Percentiles rank a stretch among this genome's conserved stretches.
Conservation (phyloP, 306 rosid species). For the Argentina anserina region DNA sequence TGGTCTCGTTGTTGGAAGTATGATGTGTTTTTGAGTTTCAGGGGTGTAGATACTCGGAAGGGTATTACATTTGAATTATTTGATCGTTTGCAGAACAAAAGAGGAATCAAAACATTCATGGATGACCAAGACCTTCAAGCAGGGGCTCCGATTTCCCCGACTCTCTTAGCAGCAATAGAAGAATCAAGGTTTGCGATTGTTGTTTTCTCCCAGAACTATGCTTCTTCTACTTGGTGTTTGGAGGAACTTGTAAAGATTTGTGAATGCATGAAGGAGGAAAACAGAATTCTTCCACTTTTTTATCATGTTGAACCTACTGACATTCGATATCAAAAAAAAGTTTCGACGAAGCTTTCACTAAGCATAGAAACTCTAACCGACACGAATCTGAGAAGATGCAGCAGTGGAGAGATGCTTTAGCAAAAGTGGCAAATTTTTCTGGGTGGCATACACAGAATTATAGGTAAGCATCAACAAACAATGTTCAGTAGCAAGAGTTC, state of each 20-base stretch:
- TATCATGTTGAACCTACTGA: neutral
- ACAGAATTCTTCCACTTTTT: neutral
- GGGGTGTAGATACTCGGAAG: neutral
- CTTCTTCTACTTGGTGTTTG: neutral
- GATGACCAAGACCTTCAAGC: neutral
- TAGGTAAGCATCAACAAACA: neutral
- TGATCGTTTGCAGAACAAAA: neutral
- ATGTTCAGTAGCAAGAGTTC: neutral
- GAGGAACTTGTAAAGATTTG: neutral
- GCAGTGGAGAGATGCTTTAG: neutral
- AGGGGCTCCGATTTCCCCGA: neutral
- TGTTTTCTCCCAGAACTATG: neutral
- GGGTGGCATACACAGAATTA: neutral
- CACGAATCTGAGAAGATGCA: neutral
- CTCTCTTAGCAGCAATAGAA: neutral
- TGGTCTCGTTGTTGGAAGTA: neutral
- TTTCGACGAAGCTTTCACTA: neutral
- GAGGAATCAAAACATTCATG: neutral
- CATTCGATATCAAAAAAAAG: neutral
- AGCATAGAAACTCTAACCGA: neutral
- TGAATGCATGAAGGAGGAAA: neutral
- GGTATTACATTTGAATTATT: neutral
- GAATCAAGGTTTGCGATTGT: neutral
- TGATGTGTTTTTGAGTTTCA: neutral
- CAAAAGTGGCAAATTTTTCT: neutral